Conservation (phyloP, 352 stramenopile genomes). For the Phytophthora multivora region DNA sequence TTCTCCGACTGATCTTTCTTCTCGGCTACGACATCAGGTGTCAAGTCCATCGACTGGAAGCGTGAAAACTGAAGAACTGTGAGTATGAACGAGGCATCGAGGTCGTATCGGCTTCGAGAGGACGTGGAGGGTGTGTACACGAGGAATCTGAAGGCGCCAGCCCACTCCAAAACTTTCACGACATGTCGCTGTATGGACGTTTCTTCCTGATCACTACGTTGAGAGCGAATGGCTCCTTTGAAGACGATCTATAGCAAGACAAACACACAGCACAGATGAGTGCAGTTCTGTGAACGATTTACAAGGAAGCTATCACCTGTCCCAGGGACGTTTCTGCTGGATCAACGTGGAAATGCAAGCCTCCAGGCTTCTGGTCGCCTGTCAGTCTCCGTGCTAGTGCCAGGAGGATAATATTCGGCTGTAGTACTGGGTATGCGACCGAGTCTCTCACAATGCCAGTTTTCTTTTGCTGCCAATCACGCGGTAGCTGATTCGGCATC, state of each 20-base stretch:
- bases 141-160: slow-evolving; percentile 37
- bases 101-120: slow-evolving; percentile 33
- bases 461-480: neutral
- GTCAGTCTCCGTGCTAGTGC: slow-evolving; percentile 20
- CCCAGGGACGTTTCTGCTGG: slow-evolving; percentile 44
- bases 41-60: slow-evolving; percentile 26
- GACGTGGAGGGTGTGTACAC: slow-evolving; percentile 47
- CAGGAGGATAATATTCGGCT: slow-evolving; percentile 21
- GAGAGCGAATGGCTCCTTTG: slow-evolving; percentile 28
- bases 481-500: slow-evolving; percentile 1
- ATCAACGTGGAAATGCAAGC: slow-evolving; percentile 21
- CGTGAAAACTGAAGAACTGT: slow-evolving; percentile 42
- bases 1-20: neutral
- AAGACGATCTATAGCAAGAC: slow-evolving; percentile 41
- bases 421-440: slow-evolving; percentile 8
- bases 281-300: too few species aligned
- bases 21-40: neutral
- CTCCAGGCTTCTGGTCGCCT: neutral
- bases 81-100: slow-evolving; percentile 43
- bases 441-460: slow-evolving; percentile 18
- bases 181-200: slow-evolving; percentile 13
- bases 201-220: neutral
- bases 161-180: slow-evolving; percentile 43
- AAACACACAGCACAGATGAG: slow-evolving; percentile 4
- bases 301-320: slow-evolving; percentile 29